phyloP scores from a whole-genome alignment of 257 asterid genomes.

The Rhazya stricta region DNA sequence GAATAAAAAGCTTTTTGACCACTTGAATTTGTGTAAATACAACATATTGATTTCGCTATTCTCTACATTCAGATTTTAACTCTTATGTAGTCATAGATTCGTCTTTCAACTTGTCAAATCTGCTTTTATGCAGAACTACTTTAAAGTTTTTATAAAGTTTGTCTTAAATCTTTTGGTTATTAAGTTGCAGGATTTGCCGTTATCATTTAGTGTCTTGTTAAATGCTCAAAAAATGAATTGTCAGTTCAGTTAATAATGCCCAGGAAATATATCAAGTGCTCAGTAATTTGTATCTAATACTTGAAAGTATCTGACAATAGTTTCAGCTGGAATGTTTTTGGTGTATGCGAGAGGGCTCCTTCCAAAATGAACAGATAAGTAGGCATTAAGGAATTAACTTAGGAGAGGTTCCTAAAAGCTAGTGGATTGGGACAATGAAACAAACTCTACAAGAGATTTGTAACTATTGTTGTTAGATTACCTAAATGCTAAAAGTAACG shows the following conservation, averaged over 20 bases:
- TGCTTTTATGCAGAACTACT: background rate
- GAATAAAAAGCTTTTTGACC: slow-evolving; percentile 41
- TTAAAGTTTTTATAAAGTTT: background rate
- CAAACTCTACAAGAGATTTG: too few species aligned
- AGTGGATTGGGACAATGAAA: too few species aligned
- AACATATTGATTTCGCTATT: slow-evolving; percentile 1
- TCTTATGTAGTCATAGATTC: background rate
- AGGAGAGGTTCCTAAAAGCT: too few species aligned
- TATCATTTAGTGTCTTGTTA: background rate
- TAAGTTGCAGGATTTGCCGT: background rate
- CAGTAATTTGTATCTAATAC: background rate
- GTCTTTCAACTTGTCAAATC: background rate
- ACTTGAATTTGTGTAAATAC: slow-evolving; percentile 21
- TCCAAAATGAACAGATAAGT: too few species aligned
- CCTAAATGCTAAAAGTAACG: too few species aligned
- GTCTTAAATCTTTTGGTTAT: background rate
- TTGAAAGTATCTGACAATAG: background rate
- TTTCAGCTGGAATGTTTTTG: background rate
- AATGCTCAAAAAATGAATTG: background rate
- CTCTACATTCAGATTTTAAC: background rate
- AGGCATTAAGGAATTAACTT: too few species aligned
- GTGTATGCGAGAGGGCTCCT: too few species aligned
- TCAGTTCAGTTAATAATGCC: background rate
- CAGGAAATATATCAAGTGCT: background rate
- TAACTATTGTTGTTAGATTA: too few species aligned